Percentiles rank a stretch among this genome's conserved stretches.
Conservation (phyloP, 1,284 basidiomycete genomes). For the Sporisorium sorghi region DNA sequence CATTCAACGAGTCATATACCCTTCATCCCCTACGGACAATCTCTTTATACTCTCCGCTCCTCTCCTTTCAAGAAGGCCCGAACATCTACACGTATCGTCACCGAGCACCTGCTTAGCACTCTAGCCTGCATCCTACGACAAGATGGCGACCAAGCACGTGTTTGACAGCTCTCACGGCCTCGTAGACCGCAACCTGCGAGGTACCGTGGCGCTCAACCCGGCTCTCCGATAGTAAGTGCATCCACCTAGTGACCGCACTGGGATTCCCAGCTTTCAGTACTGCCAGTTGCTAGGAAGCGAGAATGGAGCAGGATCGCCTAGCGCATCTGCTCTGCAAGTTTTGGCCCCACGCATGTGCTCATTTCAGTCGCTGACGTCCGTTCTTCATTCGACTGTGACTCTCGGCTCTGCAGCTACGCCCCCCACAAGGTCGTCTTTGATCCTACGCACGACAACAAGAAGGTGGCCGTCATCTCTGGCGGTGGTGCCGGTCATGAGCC, state of each 20-base stretch:
- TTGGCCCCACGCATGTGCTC: too few relatives aligned
- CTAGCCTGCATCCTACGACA: slow-evolving; percentile 6
- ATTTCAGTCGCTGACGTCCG: neutral
- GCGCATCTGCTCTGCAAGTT: neutral
- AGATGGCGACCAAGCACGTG: slow-evolving; percentile 68
- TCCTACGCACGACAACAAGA: slow-evolving; percentile 66
- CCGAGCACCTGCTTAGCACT: neutral
- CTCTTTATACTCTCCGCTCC: neutral
- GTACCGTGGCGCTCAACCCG: slow-evolving; percentile 66
- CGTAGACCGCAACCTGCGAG: slow-evolving; percentile 64
- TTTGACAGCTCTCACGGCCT: slow-evolving; percentile 65
- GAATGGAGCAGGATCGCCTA: neutral
- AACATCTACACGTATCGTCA: too few relatives aligned
- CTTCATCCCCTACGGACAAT: slow-evolving; percentile 2
- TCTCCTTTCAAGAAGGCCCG: too few relatives aligned
- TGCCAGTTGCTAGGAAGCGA: neutral
- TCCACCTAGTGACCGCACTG: neutral
- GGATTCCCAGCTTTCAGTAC: neutral
- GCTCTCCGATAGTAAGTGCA: slow-evolving; percentile 63
- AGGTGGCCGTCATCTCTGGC: slow-evolving; percentile 71
- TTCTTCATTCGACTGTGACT: neutral
- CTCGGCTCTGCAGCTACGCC: slow-evolving; percentile 43
- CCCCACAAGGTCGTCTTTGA: slow-evolving; percentile 68
- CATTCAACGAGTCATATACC: slow-evolving; percentile 18
- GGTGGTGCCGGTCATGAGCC: slow-evolving; percentile 72